Base-by-base conservation (phyloP, 352 stramenopile species). In the Phytophthora sojae region DNA sequence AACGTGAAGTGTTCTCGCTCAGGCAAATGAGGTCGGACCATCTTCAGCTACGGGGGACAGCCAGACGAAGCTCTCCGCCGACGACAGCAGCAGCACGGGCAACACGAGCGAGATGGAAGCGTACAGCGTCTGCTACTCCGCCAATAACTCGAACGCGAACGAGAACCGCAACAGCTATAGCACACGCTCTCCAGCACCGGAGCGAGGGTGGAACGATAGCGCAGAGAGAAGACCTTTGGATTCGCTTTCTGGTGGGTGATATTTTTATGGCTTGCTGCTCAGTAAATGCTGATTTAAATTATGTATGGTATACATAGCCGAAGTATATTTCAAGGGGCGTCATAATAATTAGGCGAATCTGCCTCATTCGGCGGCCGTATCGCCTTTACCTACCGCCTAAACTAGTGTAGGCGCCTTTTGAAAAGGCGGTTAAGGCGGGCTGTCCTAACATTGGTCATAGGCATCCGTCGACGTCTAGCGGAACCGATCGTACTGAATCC, bases 401-500 rank as follows among this genome's bases (percentile, higher is more conserved):
- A 51, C 44, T 51, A 21, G n/a, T 51, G 25, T 51, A 51, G n/a
- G 44, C 44, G 44, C 44, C 44, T 51, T 51, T 51, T 51, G 15
- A 51, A 51, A 25, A 51, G 44, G n/a, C 44, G n/a, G 44, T 51
- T 26, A 26, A 51, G 44, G 44, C 44, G 44, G 44, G 17, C 44
- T 21, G 17, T 25, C 0, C n/a, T 4, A 51, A 26, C 44, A 51
- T 9, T 30, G 26, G 26, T 29, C 25, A n/a, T n/a, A n/a, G n/a
- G n/a, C n/a, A n/a, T n/a, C n/a, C n/a, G n/a, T n/a, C n/a, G n/a
- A n/a, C n/a, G n/a, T n/a, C n/a, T n/a, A n/a, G n/a, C n/a, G n/a
- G n/a, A n/a, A n/a, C n/a, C n/a, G n/a, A n/a, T n/a, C n/a, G n/a
- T n/a, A n/a, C n/a, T n/a, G n/a, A n/a, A n/a, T n/a, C n/a, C n/a